Conservation (phyloP, 2,329 filamentous ascomycete species). For the Penicillium sp. region DNA sequence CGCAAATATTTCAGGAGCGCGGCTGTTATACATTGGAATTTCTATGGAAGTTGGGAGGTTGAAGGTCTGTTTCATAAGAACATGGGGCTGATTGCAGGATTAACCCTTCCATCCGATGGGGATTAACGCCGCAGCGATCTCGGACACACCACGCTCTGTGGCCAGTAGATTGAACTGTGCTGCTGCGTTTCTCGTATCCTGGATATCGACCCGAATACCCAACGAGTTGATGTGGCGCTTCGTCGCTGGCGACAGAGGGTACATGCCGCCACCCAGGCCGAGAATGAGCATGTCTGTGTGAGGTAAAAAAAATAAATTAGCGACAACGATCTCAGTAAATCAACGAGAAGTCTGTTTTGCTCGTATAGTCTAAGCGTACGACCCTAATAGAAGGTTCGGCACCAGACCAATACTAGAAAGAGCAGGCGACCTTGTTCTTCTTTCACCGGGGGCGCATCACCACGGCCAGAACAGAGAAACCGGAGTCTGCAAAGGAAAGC, state of each 20-base stretch:
- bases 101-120: conserved; percentile 70
- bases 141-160: conserved; percentile 81
- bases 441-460: conserved; percentile 1
- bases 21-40: no score
- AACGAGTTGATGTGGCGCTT: conserved; percentile 66
- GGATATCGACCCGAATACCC: conserved; percentile 78
- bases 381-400: no score
- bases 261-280: conserved; percentile 71
- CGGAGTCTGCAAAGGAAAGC: conserved; percentile 1
- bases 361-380: no score
- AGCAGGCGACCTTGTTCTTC: neutral
- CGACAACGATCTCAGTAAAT: neutral
- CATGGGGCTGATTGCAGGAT: neutral
- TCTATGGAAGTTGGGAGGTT: no score
- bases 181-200: conserved; percentile 89
- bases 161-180: conserved; percentile 91
- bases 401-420: neutral
- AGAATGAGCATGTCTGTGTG: conserved; percentile 73
- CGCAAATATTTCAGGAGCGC: no score
- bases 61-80: no score
- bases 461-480: neutral
- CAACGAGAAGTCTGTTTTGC: no score
- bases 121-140: conserved; percentile 81
- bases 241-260: conserved; percentile 70
- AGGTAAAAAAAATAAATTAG: conserved; percentile 4